Evolutionary conservation across 2,329 filamentous ascomycete genomes (phyloP).

Genomic region (Trichoderma sp.): DNA sequence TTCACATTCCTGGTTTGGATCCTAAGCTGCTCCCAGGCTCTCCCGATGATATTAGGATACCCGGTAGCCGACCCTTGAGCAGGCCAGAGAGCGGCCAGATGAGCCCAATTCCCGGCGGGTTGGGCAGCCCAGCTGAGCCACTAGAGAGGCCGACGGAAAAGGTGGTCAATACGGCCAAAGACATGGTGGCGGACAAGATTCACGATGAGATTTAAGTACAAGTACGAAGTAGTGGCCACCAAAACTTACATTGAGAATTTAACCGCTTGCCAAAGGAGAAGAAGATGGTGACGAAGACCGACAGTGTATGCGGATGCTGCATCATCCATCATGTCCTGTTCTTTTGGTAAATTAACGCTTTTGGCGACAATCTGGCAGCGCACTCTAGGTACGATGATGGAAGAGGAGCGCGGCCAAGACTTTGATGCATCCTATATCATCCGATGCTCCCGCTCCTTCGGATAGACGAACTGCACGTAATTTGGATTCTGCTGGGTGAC

Average conservation of each 20-base stretch:
- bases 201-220: slow-evolving; percentile 50
- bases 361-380: background rate
- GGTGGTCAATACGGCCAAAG: slow-evolving; percentile 52
- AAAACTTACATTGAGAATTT: background rate
- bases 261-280: background rate
- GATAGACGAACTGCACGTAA: background rate
- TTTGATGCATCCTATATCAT: background rate
- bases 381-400: background rate
- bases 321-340: background rate
- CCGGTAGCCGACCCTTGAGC: slow-evolving; percentile 38
- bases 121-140: slow-evolving; percentile 49
- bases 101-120: slow-evolving; percentile 50
- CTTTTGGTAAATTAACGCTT: background rate
- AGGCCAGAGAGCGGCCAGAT: slow-evolving; percentile 38
- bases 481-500: background rate
- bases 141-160: slow-evolving; percentile 48
- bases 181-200: slow-evolving; percentile 54
- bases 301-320: background rate
- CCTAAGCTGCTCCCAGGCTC: slow-evolving; percentile 71
- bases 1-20: slow-evolving; percentile 74
- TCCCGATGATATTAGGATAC: slow-evolving; percentile 79
- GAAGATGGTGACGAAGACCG: background rate
- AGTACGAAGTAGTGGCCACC: background rate
- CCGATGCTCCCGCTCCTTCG: slow-evolving; percentile 4
- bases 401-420: background rate